Evolutionary conservation across 1,284 basidiomycete species (phyloP).

Genomic region (Lentinula novae-zelandiae): DNA sequence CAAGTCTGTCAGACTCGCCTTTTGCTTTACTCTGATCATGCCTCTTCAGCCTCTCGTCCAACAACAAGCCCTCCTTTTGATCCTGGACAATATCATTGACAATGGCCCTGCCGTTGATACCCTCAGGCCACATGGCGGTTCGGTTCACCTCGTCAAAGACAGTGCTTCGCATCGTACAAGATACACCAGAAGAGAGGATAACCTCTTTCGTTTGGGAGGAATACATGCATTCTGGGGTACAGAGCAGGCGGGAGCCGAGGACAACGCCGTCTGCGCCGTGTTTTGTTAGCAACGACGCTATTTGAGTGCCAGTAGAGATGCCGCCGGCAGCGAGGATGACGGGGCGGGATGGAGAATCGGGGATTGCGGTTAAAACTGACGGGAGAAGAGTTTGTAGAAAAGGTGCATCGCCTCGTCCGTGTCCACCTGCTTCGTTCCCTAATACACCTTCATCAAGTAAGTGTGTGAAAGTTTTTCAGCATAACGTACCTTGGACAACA

Average conservation of each 20-base stretch:
- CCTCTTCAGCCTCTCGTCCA: conserved; percentile 12
- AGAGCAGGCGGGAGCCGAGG: conserved; percentile 51
- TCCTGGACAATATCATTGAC: conserved; percentile 22
- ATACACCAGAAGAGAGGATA: conserved; percentile 34
- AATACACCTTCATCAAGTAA: too few relatives aligned
- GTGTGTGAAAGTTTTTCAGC: background rate
- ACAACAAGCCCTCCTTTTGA: background rate
- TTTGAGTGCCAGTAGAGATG: conserved; percentile 39
- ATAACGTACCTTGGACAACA: conserved; percentile 23
- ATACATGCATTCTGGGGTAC: conserved; percentile 47
- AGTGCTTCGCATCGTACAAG: conserved; percentile 39
- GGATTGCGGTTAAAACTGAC: conserved; percentile 34
- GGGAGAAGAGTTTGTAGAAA: conserved; percentile 42
- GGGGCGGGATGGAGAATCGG: conserved; percentile 24
- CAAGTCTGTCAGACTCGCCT: conserved; percentile 15
- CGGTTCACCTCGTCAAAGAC: conserved; percentile 44
- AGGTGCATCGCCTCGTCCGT: conserved; percentile 41
- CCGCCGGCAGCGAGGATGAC: conserved; percentile 43
- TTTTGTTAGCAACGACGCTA: conserved; percentile 45
- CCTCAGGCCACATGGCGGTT: conserved; percentile 44
- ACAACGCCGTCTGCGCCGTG: conserved; percentile 45
- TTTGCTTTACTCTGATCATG: conserved; percentile 6
- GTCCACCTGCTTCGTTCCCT: conserved; percentile 56
- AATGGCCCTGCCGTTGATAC: conserved; percentile 40
- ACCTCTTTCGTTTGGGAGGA: conserved; percentile 36